A percentile compares a stretch with the other conserved stretches of the same genome.
Conservation (phyloP, 2,329 filamentous ascomycete species). For the Xylariaceae sp. region DNA sequence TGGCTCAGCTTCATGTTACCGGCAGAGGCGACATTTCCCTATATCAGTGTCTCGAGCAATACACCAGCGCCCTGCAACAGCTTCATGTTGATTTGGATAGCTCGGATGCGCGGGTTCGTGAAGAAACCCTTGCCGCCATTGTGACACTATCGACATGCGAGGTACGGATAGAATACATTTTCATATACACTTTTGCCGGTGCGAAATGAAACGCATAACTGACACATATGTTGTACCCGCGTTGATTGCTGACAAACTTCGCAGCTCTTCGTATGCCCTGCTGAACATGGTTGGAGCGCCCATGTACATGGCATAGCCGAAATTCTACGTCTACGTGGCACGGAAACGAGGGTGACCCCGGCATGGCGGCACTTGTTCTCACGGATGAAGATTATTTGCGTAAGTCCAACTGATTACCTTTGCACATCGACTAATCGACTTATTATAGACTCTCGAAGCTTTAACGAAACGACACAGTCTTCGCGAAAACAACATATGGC, state of each 20-base stretch:
- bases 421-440: too few species aligned
- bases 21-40: constrained; percentile 7
- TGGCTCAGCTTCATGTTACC: constrained; percentile 13
- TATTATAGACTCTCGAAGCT: too few species aligned
- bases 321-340: constrained; percentile 13
- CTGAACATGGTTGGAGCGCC: constrained; percentile 12
- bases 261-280: constrained; percentile 15
- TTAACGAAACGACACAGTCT: too few species aligned
- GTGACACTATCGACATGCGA: constrained; percentile 15
- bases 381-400: constrained; percentile 16
- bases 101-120: constrained; percentile 8
- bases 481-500: too few species aligned
- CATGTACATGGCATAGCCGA: constrained; percentile 14
- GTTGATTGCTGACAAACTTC: constrained; percentile 4
- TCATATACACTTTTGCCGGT: too few species aligned
- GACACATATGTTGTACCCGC: too few species aligned
- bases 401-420: constrained; percentile 9
- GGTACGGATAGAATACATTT: too few species aligned
- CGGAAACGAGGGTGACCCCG: constrained; percentile 9
- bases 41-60: constrained; percentile 16
- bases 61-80: constrained; percentile 12
- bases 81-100: constrained; percentile 13
- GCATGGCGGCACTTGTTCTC: constrained; percentile 16
- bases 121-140: constrained; percentile 17
- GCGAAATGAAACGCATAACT: too few species aligned